Percentiles rank a stretch among this genome's conserved stretches.
Evolutionary conservation across 176 grass and related monocot species (phyloP).

Genomic region (Bromus sterilis): DNA sequence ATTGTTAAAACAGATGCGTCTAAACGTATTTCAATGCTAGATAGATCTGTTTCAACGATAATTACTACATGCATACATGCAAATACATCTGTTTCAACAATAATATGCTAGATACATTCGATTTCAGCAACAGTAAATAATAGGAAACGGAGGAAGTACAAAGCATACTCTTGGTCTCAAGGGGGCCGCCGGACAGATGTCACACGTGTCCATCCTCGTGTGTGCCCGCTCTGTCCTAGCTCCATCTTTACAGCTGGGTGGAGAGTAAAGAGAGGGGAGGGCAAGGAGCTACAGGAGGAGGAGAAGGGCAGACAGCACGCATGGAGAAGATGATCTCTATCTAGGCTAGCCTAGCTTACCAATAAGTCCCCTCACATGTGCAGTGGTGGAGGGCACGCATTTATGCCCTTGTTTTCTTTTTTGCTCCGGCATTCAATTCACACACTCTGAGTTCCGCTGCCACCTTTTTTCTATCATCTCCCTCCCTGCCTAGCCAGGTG

Average conservation of each 20-base stretch:
- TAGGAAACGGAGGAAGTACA: too few species aligned
- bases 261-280: background rate
- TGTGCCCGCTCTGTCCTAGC: background rate
- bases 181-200: background rate
- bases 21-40: too few species aligned
- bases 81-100: too few species aligned
- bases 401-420: slow-evolving; percentile 34
- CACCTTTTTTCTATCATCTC: slow-evolving; percentile 28
- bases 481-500: background rate
- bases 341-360: background rate
- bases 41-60: too few species aligned
- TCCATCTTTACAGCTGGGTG: slow-evolving; percentile 17
- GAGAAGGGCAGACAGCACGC: background rate
- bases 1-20: too few species aligned
- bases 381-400: slow-evolving; percentile 32
- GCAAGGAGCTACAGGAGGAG: background rate
- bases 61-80: too few species aligned
- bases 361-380: slow-evolving; percentile 41
- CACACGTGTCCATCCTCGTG: background rate
- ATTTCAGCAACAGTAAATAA: too few species aligned
- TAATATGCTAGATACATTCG: too few species aligned
- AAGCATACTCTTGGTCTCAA: background rate
- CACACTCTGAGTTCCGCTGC: slow-evolving; percentile 18
- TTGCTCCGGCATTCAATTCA: slow-evolving; percentile 45
- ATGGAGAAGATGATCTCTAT: slow-evolving; percentile 14